Evolutionary conservation across 164 flowering plant species (phyloP).

Genomic region (Vitis labrusca): DNA sequence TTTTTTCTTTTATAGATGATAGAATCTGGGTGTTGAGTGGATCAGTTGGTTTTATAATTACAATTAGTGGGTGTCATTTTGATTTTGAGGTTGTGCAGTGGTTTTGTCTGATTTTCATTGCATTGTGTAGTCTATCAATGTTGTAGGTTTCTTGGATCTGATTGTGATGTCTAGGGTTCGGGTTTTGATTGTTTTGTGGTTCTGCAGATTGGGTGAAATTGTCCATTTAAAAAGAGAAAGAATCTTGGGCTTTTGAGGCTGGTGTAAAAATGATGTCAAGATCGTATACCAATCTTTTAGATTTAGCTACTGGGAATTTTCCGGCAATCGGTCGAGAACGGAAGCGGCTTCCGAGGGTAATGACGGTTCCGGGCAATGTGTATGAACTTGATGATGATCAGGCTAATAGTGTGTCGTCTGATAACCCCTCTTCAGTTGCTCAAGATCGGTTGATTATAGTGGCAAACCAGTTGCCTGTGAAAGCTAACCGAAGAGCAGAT

Average conservation of each 20-base stretch:
- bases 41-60: not conserved
- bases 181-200: not conserved
- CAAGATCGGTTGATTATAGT: slow-evolving; percentile 43
- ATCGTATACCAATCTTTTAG: slow-evolving; percentile 45
- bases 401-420: slow-evolving; percentile 29
- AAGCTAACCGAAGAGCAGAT: slow-evolving; percentile 30
- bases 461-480: slow-evolving; percentile 44
- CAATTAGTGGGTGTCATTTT: not conserved
- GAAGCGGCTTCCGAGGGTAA: slow-evolving; percentile 33
- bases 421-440: slow-evolving; percentile 28
- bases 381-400: slow-evolving; percentile 43
- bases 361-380: slow-evolving; percentile 37
- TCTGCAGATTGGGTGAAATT: slow-evolving; percentile 5
- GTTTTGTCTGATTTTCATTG: not conserved
- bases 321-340: slow-evolving; percentile 31
- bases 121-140: not conserved
- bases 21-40: slow-evolving; percentile 2
- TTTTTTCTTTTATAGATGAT: not conserved
- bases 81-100: not conserved
- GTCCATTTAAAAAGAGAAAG: not conserved
- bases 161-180: slow-evolving; percentile 2
- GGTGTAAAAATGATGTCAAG: slow-evolving; percentile 37
- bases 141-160: not conserved
- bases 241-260: not conserved
- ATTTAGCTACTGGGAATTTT: slow-evolving; percentile 44